Evolutionary conservation across 2,329 filamentous ascomycete genomes (phyloP).

Genomic region (Pyrenochaeta sp.): DNA sequence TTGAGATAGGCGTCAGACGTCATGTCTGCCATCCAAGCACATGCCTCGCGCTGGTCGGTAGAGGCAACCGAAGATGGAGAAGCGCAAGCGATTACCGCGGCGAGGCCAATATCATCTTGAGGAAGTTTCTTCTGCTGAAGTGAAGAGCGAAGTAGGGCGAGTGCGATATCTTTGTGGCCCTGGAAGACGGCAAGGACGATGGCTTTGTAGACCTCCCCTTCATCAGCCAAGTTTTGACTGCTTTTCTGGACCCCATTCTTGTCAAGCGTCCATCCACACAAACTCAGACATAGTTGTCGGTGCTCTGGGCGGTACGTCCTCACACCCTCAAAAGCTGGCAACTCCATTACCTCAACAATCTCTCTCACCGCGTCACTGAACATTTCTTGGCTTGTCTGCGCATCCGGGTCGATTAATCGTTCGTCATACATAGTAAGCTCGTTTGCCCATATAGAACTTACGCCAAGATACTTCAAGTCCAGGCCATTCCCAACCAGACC

Average conservation of each 20-base stretch:
- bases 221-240: constrained; percentile 61
- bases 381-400: constrained; percentile 64
- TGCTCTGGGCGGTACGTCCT: constrained; percentile 73
- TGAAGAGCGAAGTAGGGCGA: constrained; percentile 73
- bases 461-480: constrained; percentile 79
- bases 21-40: constrained; percentile 68
- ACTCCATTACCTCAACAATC: constrained; percentile 69
- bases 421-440: constrained; percentile 65
- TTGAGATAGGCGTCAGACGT: constrained; percentile 80
- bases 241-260: constrained; percentile 58
- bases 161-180: constrained; percentile 72
- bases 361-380: constrained; percentile 64
- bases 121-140: constrained; percentile 72
- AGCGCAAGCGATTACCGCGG: constrained; percentile 58
- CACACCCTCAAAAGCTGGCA: constrained; percentile 71
- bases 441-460: constrained; percentile 76
- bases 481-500: constrained; percentile 75
- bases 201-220: constrained; percentile 74
- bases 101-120: constrained; percentile 57
- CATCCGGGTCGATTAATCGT: constrained; percentile 46
- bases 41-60: constrained; percentile 68
- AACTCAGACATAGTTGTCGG: constrained; percentile 76
- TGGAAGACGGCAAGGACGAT: constrained; percentile 80
- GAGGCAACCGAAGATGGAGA: constrained; percentile 54
- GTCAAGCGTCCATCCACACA: constrained; percentile 75